Conservation (phyloP, 306 rosid genomes). For the Trifolium subterraneum region DNA sequence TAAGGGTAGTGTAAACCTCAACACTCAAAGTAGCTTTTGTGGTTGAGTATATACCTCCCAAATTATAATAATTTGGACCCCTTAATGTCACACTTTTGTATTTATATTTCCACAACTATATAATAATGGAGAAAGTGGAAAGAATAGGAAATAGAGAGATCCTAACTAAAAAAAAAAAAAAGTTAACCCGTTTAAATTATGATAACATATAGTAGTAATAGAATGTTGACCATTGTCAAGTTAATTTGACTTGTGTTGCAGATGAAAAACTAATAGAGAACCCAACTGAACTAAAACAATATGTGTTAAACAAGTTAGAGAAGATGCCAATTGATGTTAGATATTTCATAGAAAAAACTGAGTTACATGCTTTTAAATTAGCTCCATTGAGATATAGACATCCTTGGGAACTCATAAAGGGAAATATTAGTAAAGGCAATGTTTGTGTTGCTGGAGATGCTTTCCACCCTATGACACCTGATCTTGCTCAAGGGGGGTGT, state of each 20-base stretch:
- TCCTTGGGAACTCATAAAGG: constrained; percentile 73
- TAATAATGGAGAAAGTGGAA: no score
- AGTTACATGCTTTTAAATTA: constrained; percentile 37
- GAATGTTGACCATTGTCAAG: no score
- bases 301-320: constrained; percentile 59
- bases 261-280: constrained; percentile 51
- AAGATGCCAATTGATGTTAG: constrained; percentile 50
- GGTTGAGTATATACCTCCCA: no score
- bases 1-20: no score
- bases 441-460: constrained; percentile 79
- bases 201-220: no score
- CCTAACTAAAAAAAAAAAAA: no score
- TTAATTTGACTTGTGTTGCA: constrained; percentile 20
- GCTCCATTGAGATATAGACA: constrained; percentile 54
- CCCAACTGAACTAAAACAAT: constrained; percentile 53
- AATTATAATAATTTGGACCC: no score
- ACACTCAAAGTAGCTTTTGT: no score
- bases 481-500: constrained; percentile 71
- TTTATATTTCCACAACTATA: no score
- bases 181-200: no score
- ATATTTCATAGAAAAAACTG: constrained; percentile 51
- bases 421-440: constrained; percentile 65
- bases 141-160: no score
- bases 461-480: constrained; percentile 75
- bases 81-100: no score